Percentiles rank a stretch among this genome's conserved stretches.
phyloP scores from a whole-genome alignment of 331 rosid genomes.

The Quercus tomentella region DNA sequence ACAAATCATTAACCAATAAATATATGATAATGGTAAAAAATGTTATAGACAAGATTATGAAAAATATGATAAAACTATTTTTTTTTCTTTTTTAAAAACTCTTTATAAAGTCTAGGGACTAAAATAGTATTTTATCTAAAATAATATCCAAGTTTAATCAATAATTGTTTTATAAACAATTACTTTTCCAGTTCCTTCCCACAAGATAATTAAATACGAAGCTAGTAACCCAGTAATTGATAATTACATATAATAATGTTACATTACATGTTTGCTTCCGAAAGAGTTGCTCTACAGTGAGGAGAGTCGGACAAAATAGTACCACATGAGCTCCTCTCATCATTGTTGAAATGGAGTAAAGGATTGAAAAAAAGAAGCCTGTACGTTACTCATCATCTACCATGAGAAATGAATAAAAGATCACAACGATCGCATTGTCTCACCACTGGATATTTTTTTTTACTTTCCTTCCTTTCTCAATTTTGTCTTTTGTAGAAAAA shows the following conservation, averaged over 20 bases:
- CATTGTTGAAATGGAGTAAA: constrained; percentile 21
- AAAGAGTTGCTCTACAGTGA: constrained; percentile 12
- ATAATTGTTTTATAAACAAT: no score
- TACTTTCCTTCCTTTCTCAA: not conserved
- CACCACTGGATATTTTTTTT: not conserved
- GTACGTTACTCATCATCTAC: constrained; percentile 6
- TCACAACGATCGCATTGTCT: not conserved
- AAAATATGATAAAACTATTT: no score
- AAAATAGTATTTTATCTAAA: no score
- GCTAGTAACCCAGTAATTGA: not conserved
- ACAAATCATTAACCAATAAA: no score
- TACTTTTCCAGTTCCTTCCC: no score
- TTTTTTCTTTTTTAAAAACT: no score
- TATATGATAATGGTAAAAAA: no score
- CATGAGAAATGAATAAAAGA: not conserved
- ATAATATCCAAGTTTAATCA: no score
- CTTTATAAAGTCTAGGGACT: no score
- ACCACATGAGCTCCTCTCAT: not conserved
- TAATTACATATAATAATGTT: constrained; percentile 5
- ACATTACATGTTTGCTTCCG: no score
- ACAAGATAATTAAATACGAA: not conserved
- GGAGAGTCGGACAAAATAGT: not conserved
- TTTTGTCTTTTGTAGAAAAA: not conserved
- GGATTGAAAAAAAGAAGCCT: not conserved
- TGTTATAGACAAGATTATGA: no score